Percentiles rank a stretch among this genome's conserved stretches.
These are phyloP conservation scores for Somion occarium DNA, from an alignment of 1,284 basidiomycete genomes.

Conservation along the genomic window DNA sequence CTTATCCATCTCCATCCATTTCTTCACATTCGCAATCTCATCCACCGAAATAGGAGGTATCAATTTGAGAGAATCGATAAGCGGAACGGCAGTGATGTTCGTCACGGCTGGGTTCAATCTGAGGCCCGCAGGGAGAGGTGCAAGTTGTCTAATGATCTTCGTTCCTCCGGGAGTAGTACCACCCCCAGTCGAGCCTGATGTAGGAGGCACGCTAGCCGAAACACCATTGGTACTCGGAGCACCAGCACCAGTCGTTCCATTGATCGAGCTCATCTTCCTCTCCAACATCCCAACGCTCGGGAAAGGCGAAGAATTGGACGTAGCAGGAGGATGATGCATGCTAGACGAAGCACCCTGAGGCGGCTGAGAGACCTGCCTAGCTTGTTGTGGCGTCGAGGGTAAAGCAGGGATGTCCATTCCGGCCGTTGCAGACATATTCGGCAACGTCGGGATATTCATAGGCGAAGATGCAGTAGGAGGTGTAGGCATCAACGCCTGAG, in stretches of 20 bases:
- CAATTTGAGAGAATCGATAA: conserved; percentile 42
- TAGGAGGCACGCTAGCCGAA: conserved; percentile 1
- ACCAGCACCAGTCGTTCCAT: conserved; percentile 1
- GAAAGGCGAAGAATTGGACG: not conserved
- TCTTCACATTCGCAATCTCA: conserved; percentile 42
- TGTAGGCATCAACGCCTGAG: conserved; percentile 3
- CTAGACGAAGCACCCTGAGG: not conserved
- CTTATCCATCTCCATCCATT: conserved; percentile 49
- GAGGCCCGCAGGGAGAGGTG: conserved; percentile 24
- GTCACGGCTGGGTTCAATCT: conserved; percentile 60
- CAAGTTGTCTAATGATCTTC: conserved; percentile 22
- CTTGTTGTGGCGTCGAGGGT: not conserved
- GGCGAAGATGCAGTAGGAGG: not conserved
- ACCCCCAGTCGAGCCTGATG: not conserved
- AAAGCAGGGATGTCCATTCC: not conserved
- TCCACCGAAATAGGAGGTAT: conserved; percentile 51
- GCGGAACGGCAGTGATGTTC: conserved; percentile 58
- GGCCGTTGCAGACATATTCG: not conserved
- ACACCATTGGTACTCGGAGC: conserved; percentile 1
- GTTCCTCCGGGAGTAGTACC: conserved; percentile 12
- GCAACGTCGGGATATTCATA: not conserved
- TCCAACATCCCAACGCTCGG: conserved; percentile 5
- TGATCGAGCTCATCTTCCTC: conserved; percentile 10
- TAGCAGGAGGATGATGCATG: not conserved
- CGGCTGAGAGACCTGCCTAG: conserved; percentile 3